These are phyloP conservation scores for Xylaria palmicola DNA, from an alignment of 495 filamentous ascomycete species.

Conservation along the genomic window DNA sequence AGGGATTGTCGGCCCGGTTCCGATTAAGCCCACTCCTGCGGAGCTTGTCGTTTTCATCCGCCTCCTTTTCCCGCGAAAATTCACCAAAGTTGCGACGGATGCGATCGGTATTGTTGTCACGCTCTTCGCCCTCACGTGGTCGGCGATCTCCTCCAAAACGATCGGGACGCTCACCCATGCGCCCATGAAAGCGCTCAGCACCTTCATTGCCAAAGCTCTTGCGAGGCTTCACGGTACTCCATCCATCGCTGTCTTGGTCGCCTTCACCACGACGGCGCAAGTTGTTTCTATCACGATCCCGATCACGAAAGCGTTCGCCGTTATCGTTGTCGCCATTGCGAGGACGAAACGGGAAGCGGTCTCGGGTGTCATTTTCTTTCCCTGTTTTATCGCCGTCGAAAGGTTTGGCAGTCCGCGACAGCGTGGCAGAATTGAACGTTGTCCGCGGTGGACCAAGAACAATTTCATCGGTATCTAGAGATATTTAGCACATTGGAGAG, in stretches of 20 bases:
- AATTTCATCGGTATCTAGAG: constrained; percentile 70
- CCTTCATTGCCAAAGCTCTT: constrained; percentile 65
- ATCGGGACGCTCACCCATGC: constrained; percentile 48
- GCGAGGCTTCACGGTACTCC: constrained; percentile 61
- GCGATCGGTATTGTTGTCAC: constrained; percentile 54
- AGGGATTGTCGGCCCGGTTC: constrained; percentile 44
- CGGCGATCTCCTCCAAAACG: constrained; percentile 43
- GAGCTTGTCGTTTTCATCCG: constrained; percentile 51
- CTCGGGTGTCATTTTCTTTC: constrained; percentile 53
- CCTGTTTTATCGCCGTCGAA: constrained; percentile 51
- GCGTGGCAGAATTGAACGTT: constrained; percentile 79
- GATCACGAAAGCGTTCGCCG: constrained; percentile 34
- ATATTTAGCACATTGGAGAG: constrained; percentile 15
- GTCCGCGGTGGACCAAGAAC: constrained; percentile 86
- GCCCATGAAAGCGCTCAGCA: constrained; percentile 59
- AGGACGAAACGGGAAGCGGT: constrained; percentile 65
- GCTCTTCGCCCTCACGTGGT: constrained; percentile 45
- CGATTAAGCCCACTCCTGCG: constrained; percentile 55
- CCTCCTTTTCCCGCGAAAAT: constrained; percentile 50
- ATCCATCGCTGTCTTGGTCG: constrained; percentile 57
- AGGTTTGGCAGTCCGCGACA: constrained; percentile 53
- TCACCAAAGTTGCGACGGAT: constrained; percentile 51
- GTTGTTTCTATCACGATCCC: constrained; percentile 46
- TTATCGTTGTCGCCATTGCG: constrained; percentile 68
- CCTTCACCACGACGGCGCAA: constrained; percentile 51